Base-by-base conservation (phyloP, 2,329 filamentous ascomycete genomes). In the Neophaeococcomyces aloes region DNA sequence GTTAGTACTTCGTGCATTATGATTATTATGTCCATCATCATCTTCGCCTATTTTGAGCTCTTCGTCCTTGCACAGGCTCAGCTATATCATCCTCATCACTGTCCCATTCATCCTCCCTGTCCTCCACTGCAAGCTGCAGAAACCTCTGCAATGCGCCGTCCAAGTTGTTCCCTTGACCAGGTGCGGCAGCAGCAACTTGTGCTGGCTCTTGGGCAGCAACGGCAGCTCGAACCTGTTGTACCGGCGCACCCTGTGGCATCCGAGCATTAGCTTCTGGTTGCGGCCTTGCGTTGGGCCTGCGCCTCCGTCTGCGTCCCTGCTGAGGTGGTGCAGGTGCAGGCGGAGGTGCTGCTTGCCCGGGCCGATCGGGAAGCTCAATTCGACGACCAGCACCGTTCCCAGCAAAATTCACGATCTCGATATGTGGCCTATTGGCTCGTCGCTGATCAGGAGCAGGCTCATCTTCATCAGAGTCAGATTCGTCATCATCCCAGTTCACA, bases 51-150 rank as follows among this genome's bases (percentile, higher is more conserved):
- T 38, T 38, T 13, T 19, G 35, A 25, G 35, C 35, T 25, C 35
- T 10, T n/a, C 7, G 35, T 13, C 35, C 35, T 14, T n/a, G n/a
- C 13, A 19, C n/a, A 25, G 35, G 35, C 35, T 27, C 18, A 19
- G 35, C 17, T 38, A 13, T 68, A 14, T 73, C 70, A 39, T 76
- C 50, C 53, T 76, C 74, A 54, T 77, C 74, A 48, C 71, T 75
- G 49, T 76, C 72, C 74, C 74, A 77, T 46, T 68, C 74, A 50
- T 76, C 74, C 57, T 77, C 74, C 32, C 69, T 65, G 47, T 77
- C 74, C 40, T 70, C 62, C 44, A 62, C 56, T 4, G 71, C 74
- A 44, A 76, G 57, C 32, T 69, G 64, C 29, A 76, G 51, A 50
- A 76, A 76, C 21, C 70, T 60, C 53, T 72, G 68, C 2, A 77